Percentiles rank a stretch among this genome's conserved stretches.
These are phyloP conservation scores for Acacia crassicarpa DNA, from an alignment of 306 rosid genomes.

Conservation along the genomic window DNA sequence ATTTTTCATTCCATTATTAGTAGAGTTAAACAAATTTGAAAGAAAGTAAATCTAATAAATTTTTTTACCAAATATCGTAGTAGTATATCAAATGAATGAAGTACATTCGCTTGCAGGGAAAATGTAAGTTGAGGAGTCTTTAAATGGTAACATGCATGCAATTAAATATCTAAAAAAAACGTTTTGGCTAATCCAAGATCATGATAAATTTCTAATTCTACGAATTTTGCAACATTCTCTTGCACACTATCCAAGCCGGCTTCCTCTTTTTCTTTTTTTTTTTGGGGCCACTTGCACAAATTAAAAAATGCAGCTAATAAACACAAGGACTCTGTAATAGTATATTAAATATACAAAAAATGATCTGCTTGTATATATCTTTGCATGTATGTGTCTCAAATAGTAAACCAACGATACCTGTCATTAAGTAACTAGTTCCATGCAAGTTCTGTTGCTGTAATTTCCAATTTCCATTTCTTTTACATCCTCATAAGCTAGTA, in stretches of 20 bases:
- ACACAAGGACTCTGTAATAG: neutral
- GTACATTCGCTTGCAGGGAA: neutral
- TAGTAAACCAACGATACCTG: conserved; percentile 21
- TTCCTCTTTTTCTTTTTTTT: too few relatives aligned
- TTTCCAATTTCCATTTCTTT: neutral
- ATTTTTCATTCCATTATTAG: neutral
- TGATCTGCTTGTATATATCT: neutral
- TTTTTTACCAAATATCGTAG: neutral
- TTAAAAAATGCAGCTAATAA: neutral
- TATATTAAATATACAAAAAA: neutral
- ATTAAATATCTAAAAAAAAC: neutral
- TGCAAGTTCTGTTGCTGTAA: neutral
- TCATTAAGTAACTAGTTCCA: conserved; percentile 20
- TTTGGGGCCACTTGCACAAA: neutral
- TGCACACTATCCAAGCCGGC: neutral
- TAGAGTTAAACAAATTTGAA: neutral
- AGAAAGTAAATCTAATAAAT: neutral
- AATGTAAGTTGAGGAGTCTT: neutral
- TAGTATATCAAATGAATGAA: neutral
- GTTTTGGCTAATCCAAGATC: neutral
- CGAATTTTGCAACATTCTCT: neutral
- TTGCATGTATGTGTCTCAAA: neutral
- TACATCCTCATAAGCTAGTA: conserved; percentile 9
- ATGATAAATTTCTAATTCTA: neutral
- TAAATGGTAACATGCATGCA: neutral